Percentiles rank a stretch among this genome's conserved stretches.
Evolutionary conservation across 148 eudicot species (phyloP).

Genomic region (Beta vulgaris): DNA sequence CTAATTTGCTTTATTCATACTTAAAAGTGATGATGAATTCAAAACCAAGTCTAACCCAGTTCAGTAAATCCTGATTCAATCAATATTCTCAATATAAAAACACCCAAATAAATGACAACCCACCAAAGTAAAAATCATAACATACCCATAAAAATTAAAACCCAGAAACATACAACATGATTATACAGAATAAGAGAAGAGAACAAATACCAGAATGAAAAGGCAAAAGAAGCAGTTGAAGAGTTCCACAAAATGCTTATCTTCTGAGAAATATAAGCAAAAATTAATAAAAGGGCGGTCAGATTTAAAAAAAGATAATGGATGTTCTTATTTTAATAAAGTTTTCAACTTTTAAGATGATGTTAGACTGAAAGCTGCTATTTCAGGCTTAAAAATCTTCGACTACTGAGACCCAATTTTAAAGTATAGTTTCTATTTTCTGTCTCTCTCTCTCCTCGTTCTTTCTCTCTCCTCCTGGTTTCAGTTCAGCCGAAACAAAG

Average conservation of each 20-base stretch:
- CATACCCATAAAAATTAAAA: neutral
- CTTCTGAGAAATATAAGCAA: neutral
- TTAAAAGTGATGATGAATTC: neutral
- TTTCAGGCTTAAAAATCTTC: neutral
- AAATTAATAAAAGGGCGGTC: slow-evolving; percentile 1
- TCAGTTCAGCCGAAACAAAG: neutral
- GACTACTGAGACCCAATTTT: neutral
- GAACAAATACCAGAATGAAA: slow-evolving; percentile 4
- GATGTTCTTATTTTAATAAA: neutral
- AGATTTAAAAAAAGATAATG: neutral
- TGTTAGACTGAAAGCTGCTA: slow-evolving; percentile 18
- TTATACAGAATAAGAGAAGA: neutral
- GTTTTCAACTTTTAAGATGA: neutral
- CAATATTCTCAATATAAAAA: slow-evolving; percentile 2
- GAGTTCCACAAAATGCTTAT: neutral
- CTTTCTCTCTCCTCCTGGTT: slow-evolving; percentile 1
- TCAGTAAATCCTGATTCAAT: slow-evolving; percentile 2
- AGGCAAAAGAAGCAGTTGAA: slow-evolving; percentile 10
- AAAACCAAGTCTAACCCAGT: slow-evolving; percentile 3
- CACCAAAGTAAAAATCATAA: neutral
- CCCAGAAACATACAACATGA: too few relatives aligned
- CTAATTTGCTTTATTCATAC: neutral
- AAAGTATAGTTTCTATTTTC: neutral
- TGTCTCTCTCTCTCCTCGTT: neutral
- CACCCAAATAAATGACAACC: slow-evolving; percentile 8